Evolutionary conservation across 1,284 basidiomycete genomes (phyloP).

Genomic region (Golubevia sp.): DNA sequence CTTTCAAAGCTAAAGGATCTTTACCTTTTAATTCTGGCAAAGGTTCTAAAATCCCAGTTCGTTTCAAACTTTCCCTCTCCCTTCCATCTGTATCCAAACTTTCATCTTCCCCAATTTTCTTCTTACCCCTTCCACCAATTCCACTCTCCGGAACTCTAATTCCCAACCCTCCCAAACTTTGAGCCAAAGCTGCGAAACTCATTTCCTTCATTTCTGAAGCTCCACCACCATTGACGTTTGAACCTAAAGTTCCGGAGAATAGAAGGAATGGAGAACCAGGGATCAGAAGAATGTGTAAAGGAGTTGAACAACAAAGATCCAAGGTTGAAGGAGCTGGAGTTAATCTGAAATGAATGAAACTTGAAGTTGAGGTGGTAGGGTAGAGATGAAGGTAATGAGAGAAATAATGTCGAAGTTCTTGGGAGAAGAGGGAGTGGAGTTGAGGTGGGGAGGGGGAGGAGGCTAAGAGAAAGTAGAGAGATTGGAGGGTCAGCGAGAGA

Average conservation of each 20-base stretch:
- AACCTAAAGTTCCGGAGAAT: conserved; percentile 24
- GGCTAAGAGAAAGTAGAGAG: no score
- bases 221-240: neutral
- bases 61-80: conserved; percentile 10
- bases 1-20: conserved; percentile 25
- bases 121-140: no score
- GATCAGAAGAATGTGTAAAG: conserved; percentile 29
- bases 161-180: conserved; percentile 16
- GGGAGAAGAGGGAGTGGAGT: conserved; percentile 11
- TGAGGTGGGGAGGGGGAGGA: conserved; percentile 2
- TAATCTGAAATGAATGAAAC: conserved; percentile 32
- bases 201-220: conserved; percentile 24
- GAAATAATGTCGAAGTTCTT: conserved; percentile 34
- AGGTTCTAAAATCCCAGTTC: conserved; percentile 13
- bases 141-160: no score
- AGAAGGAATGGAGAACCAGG: conserved; percentile 28
- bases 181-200: conserved; percentile 24
- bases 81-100: no score
- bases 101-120: no score
- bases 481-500: no score
- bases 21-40: conserved; percentile 34
- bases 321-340: conserved; percentile 19
- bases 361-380: conserved; percentile 13
- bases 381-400: conserved; percentile 31
- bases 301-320: conserved; percentile 23